phyloP scores from a whole-genome alignment of 1,284 basidiomycete species.

The Cronartium ribicola region DNA sequence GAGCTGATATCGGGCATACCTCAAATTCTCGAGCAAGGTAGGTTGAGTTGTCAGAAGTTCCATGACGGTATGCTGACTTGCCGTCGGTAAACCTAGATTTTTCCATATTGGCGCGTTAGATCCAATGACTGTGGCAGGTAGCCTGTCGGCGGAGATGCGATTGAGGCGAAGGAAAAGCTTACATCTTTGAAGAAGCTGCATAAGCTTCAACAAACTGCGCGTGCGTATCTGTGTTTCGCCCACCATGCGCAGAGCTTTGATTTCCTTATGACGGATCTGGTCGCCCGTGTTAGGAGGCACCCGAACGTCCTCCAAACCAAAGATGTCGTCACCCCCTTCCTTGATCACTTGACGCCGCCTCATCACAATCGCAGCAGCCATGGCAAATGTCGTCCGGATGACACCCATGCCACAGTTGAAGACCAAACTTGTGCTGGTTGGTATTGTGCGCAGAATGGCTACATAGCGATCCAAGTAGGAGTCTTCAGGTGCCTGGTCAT shows the following conservation, averaged over 20 bases:
- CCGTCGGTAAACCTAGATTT: conserved; percentile 34
- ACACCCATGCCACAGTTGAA: conserved; percentile 98
- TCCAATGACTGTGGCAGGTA: not conserved
- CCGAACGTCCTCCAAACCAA: conserved; percentile 60
- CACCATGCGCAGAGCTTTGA: conserved; percentile 43
- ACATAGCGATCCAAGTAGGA: conserved; percentile 93
- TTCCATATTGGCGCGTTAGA: not conserved
- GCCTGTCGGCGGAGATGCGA: not conserved
- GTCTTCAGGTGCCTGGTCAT: conserved; percentile 64
- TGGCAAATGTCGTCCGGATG: conserved; percentile 93
- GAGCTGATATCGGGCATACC: conserved; percentile 68
- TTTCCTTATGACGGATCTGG: conserved; percentile 31
- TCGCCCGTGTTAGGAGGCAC: conserved; percentile 51
- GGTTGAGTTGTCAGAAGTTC: conserved; percentile 76
- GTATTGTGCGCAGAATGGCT: conserved; percentile 71
- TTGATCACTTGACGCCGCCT: conserved; percentile 79
- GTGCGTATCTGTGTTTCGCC: conserved; percentile 46
- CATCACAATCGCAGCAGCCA: conserved; percentile 87
- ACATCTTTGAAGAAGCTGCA: conserved; percentile 49
- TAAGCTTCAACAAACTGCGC: conserved; percentile 46
- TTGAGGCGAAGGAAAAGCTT: conserved; percentile 26
- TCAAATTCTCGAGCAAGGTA: conserved; percentile 71
- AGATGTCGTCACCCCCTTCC: conserved; percentile 72
- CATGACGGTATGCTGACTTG: conserved; percentile 63
- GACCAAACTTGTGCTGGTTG: conserved; percentile 74